Evolutionary conservation across 2,329 filamentous ascomycete genomes (phyloP).

Genomic region (Monosporascus sp.): DNA sequence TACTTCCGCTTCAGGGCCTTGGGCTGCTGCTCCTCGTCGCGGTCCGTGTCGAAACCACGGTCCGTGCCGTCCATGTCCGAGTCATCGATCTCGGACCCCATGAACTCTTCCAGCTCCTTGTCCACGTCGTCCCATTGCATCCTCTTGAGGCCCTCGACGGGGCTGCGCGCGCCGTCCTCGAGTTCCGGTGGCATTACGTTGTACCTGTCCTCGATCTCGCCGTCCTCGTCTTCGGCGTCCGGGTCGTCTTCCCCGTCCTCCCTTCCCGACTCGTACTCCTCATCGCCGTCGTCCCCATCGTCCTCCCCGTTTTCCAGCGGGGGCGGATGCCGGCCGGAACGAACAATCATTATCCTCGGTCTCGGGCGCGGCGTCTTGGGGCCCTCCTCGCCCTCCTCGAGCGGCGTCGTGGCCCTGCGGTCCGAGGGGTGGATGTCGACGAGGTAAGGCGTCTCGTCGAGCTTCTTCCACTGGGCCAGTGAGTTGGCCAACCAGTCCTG

Average conservation of each 20-base stretch:
- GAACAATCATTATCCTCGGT: slow-evolving; percentile 40
- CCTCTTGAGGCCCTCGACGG: slow-evolving; percentile 25
- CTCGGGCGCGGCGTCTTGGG: slow-evolving; percentile 32
- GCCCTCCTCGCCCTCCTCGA: slow-evolving; percentile 17
- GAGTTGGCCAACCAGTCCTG: slow-evolving; percentile 86
- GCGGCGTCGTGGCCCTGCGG: slow-evolving; percentile 33
- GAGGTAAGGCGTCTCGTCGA: slow-evolving; percentile 76
- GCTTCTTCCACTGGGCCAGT: slow-evolving; percentile 74
- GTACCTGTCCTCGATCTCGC: slow-evolving; percentile 36
- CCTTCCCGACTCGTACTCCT: slow-evolving; percentile 34
- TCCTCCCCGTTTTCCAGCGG: slow-evolving; percentile 26
- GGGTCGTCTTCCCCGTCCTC: slow-evolving; percentile 29
- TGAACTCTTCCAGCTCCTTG: slow-evolving; percentile 61
- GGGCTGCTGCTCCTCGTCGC: slow-evolving; percentile 30
- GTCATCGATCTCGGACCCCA: slow-evolving; percentile 47
- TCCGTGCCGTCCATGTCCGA: slow-evolving; percentile 36
- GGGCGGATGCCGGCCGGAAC: slow-evolving; percentile 12
- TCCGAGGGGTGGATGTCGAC: slow-evolving; percentile 70
- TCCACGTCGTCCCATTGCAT: slow-evolving; percentile 39
- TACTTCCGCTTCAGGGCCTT: slow-evolving; percentile 23
- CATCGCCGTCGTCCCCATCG: slow-evolving; percentile 38
- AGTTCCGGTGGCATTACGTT: slow-evolving; percentile 46
- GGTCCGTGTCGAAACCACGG: slow-evolving; percentile 16
- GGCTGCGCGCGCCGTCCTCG: slow-evolving; percentile 33
- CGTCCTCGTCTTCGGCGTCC: slow-evolving; percentile 28